Conservation (phyloP, 176 grass and related monocot species). For the Bothriochloa decipiens region DNA sequence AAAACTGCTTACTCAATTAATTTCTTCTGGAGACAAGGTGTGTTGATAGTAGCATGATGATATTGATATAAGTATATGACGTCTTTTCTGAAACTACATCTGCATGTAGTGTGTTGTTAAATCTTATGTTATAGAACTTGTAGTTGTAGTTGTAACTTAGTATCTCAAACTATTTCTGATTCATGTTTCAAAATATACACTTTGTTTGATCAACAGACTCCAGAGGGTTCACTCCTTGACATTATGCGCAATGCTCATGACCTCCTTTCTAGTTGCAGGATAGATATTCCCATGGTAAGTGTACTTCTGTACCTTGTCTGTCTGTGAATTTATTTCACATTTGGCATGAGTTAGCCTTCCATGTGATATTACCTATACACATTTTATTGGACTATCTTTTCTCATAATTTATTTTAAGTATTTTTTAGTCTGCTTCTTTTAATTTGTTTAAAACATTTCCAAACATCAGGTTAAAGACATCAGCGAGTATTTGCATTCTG, state of each 20-base stretch:
- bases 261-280: conserved; percentile 67
- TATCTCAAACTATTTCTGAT: conserved; percentile 3
- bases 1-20: conserved; percentile 1
- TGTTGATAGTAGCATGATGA: conserved; percentile 25
- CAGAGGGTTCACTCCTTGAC: conserved; percentile 94
- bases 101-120: neutral
- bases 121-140: neutral
- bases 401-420: conserved; percentile 23
- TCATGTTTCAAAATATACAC: conserved; percentile 38
- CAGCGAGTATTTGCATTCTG: conserved; percentile 67
- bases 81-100: conserved; percentile 15
- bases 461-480: conserved; percentile 83
- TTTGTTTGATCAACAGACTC: conserved; percentile 68
- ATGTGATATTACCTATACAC: neutral
- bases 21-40: conserved; percentile 5
- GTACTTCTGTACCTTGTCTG: neutral
- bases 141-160: conserved; percentile 4
- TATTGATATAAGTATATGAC: neutral
- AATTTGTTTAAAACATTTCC: conserved; percentile 34
- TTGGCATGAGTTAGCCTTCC: conserved; percentile 7
- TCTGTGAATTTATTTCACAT: conserved; percentile 23
- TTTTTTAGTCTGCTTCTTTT: conserved; percentile 35
- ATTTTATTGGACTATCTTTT: conserved; percentile 14
- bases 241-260: conserved; percentile 97
- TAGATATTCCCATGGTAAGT: conserved; percentile 79